Conservation (phyloP, 805 yeast species). For the Candida stauntonica region DNA sequence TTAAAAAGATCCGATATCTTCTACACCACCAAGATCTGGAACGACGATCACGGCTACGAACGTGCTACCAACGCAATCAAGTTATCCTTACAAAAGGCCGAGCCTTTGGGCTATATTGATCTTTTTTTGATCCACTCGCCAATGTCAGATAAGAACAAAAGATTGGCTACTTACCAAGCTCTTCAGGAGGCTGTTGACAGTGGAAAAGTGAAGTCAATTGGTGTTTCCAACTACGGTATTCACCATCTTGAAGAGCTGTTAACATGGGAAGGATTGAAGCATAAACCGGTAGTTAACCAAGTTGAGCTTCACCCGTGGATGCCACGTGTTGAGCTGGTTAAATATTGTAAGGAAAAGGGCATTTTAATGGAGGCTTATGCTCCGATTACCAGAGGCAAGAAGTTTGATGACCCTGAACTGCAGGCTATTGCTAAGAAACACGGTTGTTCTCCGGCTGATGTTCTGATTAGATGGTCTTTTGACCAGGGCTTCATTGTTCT, state of each 20-base stretch:
- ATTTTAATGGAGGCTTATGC: slow-evolving; percentile 69
- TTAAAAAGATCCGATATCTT: slow-evolving; percentile 60
- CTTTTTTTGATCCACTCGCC: slow-evolving; percentile 68
- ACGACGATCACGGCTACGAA: slow-evolving; percentile 46
- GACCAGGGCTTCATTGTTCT: slow-evolving; percentile 69
- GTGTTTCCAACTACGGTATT: slow-evolving; percentile 72
- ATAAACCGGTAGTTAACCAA: slow-evolving; percentile 60
- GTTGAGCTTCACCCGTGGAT: slow-evolving; percentile 65
- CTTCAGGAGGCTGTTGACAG: slow-evolving; percentile 66
- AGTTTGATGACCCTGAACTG: slow-evolving; percentile 52
- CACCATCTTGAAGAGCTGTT: slow-evolving; percentile 58
- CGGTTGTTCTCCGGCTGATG: slow-evolving; percentile 52
- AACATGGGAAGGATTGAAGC: slow-evolving; percentile 46
- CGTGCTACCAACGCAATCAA: slow-evolving; percentile 47
- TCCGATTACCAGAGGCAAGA: slow-evolving; percentile 63
- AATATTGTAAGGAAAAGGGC: slow-evolving; percentile 46
- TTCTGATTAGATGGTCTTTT: slow-evolving; percentile 68
- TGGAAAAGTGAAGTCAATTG: slow-evolving; percentile 61
- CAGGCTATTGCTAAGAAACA: slow-evolving; percentile 43
- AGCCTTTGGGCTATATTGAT: slow-evolving; percentile 63
- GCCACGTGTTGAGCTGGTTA: slow-evolving; percentile 56
- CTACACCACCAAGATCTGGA: slow-evolving; percentile 68
- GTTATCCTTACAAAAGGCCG: slow-evolving; percentile 47
- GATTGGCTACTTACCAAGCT: slow-evolving; percentile 66
- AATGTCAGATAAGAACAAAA: slow-evolving; percentile 37